phyloP scores from a whole-genome alignment of 2,329 filamentous ascomycete genomes.

The Exophiala bonariae region DNA sequence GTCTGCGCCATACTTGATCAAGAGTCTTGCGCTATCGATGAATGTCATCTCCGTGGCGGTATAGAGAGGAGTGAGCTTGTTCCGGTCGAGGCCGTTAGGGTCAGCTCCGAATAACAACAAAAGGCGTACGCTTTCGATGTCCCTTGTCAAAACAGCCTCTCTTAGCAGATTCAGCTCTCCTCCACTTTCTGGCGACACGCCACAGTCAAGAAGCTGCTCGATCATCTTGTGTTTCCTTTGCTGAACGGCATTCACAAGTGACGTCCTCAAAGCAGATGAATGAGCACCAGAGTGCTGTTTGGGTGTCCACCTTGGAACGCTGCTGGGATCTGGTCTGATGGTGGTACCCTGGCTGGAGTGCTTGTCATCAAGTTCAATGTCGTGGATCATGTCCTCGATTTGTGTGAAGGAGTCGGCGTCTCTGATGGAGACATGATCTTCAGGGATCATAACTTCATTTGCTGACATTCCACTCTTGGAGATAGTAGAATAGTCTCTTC shows the following conservation, averaged over 20 bases:
- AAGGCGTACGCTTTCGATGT: constrained; percentile 56
- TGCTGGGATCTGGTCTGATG: constrained; percentile 41
- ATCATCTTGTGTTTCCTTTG: constrained; percentile 57
- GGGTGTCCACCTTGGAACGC: constrained; percentile 55
- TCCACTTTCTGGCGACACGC: constrained; percentile 53
- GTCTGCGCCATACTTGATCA: constrained; percentile 66
- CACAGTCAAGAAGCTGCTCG: constrained; percentile 59
- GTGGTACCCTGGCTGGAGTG: constrained; percentile 48
- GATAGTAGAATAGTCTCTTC: constrained; percentile 1
- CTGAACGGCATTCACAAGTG: constrained; percentile 57
- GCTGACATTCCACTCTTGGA: constrained; percentile 6
- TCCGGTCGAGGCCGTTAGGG: constrained; percentile 52
- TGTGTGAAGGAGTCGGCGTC: constrained; percentile 31
- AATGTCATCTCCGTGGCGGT: constrained; percentile 55
- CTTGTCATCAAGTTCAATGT: constrained; percentile 42
- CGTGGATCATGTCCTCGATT: constrained; percentile 37
- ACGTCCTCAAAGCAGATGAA: constrained; percentile 46
- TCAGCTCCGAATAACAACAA: constrained; percentile 60
- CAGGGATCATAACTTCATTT: constrained; percentile 2
- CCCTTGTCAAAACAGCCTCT: constrained; percentile 53
- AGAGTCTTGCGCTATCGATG: constrained; percentile 56
- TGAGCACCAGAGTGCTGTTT: constrained; percentile 45
- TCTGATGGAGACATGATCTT: constrained; percentile 18
- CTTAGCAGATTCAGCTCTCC: constrained; percentile 48
- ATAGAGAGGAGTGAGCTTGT: constrained; percentile 54